Base-by-base conservation (phyloP, 2,329 filamentous ascomycete species). In the Colletotrichum musae region DNA sequence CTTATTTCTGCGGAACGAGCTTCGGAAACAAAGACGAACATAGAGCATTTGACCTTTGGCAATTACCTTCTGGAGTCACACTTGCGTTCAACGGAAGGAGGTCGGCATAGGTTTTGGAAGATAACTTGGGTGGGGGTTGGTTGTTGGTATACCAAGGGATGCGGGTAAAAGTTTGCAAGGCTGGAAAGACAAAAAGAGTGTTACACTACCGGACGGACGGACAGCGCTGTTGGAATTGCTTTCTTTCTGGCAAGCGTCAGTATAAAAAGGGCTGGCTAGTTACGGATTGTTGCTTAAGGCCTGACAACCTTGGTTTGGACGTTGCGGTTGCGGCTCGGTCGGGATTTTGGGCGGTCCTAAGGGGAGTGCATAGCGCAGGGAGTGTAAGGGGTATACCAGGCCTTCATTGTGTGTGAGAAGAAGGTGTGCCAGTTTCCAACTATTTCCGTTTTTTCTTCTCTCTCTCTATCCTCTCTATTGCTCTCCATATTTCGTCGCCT, bases 21-120 rank as follows among this genome's bases (percentile, higher is more conserved):
- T 80, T 83, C 80, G 79, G 80, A 80, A 69, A 80, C 79, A 74
- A 36, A 75, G 77, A 80, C 74, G 76, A 80, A 80, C 77, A 83
- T 84, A 83, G 81, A 84, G 76, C 77, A 80, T 81, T 78, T 81
- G 78, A 77, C 78, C 76, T 73, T 82, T 81, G 82, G 80, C 78
- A 81, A 80, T 80, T 76, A 82, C 74, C 78, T 82, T 80, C 77
- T 80, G 80, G 78, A 80, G 79, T 75, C 82, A 77, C 74, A 76
- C 75, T 80, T 80, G 76, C 80, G 80, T 79, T 78, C 73, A 75
- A 75, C 74, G 77, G 77, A 78, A 76, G 77, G 78, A 78, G 78
- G 78, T 73, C 75, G 59, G 75, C 75, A 78, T 66, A 74, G 75
- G 77, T 72, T 80, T 81, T 82, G 81, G 82, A 82, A 83, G 80